A percentile compares a stretch with the other conserved stretches of the same genome.
phyloP scores from a whole-genome alignment of 2,329 filamentous ascomycete species.

The Dactylella cylindrospora region DNA sequence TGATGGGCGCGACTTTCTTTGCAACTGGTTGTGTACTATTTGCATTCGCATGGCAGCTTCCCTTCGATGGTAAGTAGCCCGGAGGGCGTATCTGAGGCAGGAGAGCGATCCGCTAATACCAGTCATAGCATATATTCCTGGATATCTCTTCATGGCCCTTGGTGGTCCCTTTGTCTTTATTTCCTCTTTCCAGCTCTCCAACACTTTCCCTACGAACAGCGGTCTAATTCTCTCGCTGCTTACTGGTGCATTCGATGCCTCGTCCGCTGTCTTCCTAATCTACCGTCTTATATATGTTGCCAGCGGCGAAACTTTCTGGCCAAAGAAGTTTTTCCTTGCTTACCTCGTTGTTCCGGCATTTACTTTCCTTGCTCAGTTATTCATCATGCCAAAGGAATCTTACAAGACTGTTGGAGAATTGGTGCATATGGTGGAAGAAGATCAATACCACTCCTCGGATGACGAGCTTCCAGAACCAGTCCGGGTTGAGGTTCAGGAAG shows the following conservation, averaged over 20 bases:
- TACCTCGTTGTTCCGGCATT: slow-evolving; percentile 71
- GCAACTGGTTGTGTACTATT: slow-evolving; percentile 70
- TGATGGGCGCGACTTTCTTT: slow-evolving; percentile 68
- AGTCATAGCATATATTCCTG: slow-evolving; percentile 62
- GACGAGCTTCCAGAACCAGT: slow-evolving; percentile 46
- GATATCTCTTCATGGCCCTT: slow-evolving; percentile 74
- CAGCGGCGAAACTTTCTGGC: slow-evolving; percentile 61
- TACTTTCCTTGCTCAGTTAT: slow-evolving; percentile 67
- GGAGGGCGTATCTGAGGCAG: slow-evolving; percentile 7
- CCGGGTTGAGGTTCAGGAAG: slow-evolving; percentile 52
- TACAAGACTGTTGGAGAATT: slow-evolving; percentile 87
- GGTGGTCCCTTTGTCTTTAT: slow-evolving; percentile 82
- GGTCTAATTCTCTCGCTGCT: slow-evolving; percentile 77
- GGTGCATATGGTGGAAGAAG: slow-evolving; percentile 67
- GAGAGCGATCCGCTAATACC: too few relatives aligned
- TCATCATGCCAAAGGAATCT: slow-evolving; percentile 71
- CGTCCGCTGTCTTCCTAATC: slow-evolving; percentile 73
- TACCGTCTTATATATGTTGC: slow-evolving; percentile 71
- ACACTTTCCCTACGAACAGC: slow-evolving; percentile 74
- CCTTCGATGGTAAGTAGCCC: slow-evolving; percentile 68
- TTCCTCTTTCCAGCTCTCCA: slow-evolving; percentile 79
- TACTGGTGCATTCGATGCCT: slow-evolving; percentile 81
- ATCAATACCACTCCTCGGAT: slow-evolving; percentile 49
- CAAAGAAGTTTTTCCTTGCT: slow-evolving; percentile 68
- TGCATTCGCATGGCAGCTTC: slow-evolving; percentile 64